Evolutionary conservation across 2,329 filamentous ascomycete species (phyloP).

Genomic region (Penicillium sp.): DNA sequence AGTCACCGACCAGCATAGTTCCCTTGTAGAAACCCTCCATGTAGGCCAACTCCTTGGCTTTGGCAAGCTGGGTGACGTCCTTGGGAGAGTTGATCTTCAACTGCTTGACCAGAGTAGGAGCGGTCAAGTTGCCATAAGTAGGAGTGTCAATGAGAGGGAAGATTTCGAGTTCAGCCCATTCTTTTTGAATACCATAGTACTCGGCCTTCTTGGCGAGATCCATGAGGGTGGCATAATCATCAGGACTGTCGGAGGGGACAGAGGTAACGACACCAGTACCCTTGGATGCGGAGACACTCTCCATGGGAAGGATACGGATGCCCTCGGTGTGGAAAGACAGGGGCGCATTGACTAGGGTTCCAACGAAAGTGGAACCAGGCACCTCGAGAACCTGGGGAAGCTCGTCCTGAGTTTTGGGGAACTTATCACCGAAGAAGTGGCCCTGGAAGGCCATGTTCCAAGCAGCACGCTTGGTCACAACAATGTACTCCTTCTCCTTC

Average conservation of each 20-base stretch:
- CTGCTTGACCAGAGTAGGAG: constrained; percentile 78
- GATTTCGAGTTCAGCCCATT: constrained; percentile 91
- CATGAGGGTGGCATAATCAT: constrained; percentile 84
- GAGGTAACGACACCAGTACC: constrained; percentile 95
- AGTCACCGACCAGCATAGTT: constrained; percentile 80
- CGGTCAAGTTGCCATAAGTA: constrained; percentile 78
- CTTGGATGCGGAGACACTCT: constrained; percentile 84
- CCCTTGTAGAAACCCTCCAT: constrained; percentile 98
- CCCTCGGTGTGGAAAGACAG: constrained; percentile 79
- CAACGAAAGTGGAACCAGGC: constrained; percentile 73
- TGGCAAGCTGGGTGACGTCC: constrained; percentile 81
- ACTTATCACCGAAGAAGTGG: constrained; percentile 61
- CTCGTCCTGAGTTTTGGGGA: constrained; percentile 61
- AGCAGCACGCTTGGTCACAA: constrained; percentile 76
- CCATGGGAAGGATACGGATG: constrained; percentile 91
- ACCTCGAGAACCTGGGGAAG: constrained; percentile 72
- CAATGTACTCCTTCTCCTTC: constrained; percentile 72
- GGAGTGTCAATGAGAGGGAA: constrained; percentile 86
- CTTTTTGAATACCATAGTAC: constrained; percentile 92
- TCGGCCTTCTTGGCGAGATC: constrained; percentile 94
- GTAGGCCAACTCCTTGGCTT: constrained; percentile 95
- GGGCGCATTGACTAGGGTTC: constrained; percentile 84
- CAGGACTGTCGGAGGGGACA: constrained; percentile 91
- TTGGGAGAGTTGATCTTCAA: constrained; percentile 97
- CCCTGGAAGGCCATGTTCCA: constrained; percentile 97